Evolutionary conservation across 345 rosid species (phyloP).

Genomic region (Ailanthus altissimus): DNA sequence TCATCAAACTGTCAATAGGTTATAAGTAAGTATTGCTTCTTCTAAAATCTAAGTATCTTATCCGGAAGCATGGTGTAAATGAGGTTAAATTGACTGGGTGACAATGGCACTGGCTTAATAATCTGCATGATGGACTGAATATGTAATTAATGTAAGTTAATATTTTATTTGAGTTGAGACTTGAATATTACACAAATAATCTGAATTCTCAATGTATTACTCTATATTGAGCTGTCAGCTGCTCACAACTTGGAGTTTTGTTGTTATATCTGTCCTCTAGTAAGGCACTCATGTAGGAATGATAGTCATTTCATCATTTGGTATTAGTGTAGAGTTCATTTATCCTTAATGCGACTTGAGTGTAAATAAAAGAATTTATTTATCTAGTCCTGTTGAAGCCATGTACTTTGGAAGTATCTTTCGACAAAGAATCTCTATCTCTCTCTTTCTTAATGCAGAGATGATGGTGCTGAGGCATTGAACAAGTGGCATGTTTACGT

Average conservation of each 20-base stretch:
- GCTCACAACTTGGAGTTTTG: no score
- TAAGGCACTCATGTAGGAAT: no score
- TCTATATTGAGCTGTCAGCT: no score
- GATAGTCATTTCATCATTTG: neutral
- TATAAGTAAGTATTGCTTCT: conserved; percentile 55
- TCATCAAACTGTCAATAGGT: conserved; percentile 65
- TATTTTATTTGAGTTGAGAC: neutral
- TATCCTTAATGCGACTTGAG: neutral
- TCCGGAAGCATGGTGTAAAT: neutral
- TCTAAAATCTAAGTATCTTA: neutral
- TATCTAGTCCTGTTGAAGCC: neutral
- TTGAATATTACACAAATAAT: neutral
- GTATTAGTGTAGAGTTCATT: neutral
- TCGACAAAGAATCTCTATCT: conserved; percentile 1
- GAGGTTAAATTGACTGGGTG: neutral
- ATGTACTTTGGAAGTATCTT: neutral
- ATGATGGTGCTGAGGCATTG: conserved; percentile 46
- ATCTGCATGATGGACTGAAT: neutral
- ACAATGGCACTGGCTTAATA: neutral
- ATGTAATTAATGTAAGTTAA: neutral
- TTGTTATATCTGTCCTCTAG: no score
- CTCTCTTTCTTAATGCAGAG: conserved; percentile 41
- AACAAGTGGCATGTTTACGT: conserved; percentile 83
- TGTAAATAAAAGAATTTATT: neutral
- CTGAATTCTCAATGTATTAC: neutral